Conservation (phyloP, 768 basidiomycete genomes). For the Trametes maxima region DNA sequence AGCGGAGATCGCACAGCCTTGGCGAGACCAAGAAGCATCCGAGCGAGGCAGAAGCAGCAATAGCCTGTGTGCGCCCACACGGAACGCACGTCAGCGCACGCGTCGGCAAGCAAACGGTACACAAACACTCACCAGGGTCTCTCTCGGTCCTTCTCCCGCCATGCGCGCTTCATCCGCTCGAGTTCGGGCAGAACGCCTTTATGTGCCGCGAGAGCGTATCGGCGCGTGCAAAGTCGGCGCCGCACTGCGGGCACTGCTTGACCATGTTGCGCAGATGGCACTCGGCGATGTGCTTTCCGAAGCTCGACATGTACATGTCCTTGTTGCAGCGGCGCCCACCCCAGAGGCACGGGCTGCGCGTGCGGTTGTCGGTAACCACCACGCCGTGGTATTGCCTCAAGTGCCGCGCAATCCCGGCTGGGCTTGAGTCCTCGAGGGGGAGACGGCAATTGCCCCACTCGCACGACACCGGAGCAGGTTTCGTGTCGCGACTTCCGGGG, state of each 20-base stretch:
- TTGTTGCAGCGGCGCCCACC: slow-evolving; percentile 16
- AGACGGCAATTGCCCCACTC: slow-evolving; percentile 16
- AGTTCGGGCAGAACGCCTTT: slow-evolving; percentile 24
- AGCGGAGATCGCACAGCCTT: no score
- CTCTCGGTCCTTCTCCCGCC: background rate
- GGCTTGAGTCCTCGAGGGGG: slow-evolving; percentile 17
- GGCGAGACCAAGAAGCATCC: no score
- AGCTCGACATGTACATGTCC: slow-evolving; percentile 25
- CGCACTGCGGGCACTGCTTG: slow-evolving; percentile 21
- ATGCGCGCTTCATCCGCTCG: background rate
- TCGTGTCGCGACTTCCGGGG: background rate
- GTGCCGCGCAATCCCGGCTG: slow-evolving; percentile 25
- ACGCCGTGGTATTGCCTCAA: slow-evolving; percentile 22
- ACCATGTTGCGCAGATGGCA: slow-evolving; percentile 24
- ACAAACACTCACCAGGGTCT: background rate
- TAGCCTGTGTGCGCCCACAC: no score
- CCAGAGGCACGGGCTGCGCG: slow-evolving; percentile 13
- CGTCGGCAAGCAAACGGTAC: background rate
- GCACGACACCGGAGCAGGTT: background rate
- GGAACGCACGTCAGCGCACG: background rate
- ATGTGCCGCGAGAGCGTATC: slow-evolving; percentile 27
- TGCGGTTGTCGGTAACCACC: slow-evolving; percentile 19
- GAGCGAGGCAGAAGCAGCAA: no score
- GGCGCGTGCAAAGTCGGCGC: slow-evolving; percentile 22
- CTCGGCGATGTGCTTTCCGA: slow-evolving; percentile 27